Base-by-base conservation (phyloP, 1,284 basidiomycete species). In the Schizopora paradoxa region DNA sequence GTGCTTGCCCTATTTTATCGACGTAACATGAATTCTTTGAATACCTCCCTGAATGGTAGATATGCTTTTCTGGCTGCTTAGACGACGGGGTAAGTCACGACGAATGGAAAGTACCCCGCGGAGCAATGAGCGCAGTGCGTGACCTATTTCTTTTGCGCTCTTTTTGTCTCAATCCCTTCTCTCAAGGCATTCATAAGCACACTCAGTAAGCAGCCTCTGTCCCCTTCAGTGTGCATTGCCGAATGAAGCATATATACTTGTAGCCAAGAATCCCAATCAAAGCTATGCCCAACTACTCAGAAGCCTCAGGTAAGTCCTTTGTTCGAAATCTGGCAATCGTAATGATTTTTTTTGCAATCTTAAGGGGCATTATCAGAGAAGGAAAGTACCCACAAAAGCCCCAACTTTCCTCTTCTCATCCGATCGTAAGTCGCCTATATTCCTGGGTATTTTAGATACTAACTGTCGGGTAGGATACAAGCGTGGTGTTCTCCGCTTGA, bases 351-450 rank as follows among this genome's bases (percentile, higher is more conserved):
- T 36, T 32, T 35, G 2, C 19, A 75, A 84, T 49, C 63, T 86
- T 38, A 65, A 70, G 44, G 70, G 72, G 35, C 73, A 79, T n/a
- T n/a, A n/a, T n/a, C n/a, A n/a, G n/a, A n/a, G n/a, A n/a, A n/a
- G n/a, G n/a, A n/a, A n/a, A n/a, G 58, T 93, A 84, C 60, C 76
- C 74, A 49, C 91, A 93, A 71, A 87, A 81, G 59, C 88, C 90
- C 1, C 91, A 86, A 61, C 60, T 88, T 6, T 80, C 82, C 3
- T 81, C 78, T 48, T 85, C 85, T 7, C 84, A 88, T 56, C 75
- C 67, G 11, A 82, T 88, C 48, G 85, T 86, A 52, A 39, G 76
- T 66, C 44, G 57, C 56, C n/a, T n/a, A 29, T 19, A 21, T 28
- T 27, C 36, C 3, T 5, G 16, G 4, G 6, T 27, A 18, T 11